phyloP scores from a whole-genome alignment of 345 rosid genomes.

The Theobroma cacao region DNA sequence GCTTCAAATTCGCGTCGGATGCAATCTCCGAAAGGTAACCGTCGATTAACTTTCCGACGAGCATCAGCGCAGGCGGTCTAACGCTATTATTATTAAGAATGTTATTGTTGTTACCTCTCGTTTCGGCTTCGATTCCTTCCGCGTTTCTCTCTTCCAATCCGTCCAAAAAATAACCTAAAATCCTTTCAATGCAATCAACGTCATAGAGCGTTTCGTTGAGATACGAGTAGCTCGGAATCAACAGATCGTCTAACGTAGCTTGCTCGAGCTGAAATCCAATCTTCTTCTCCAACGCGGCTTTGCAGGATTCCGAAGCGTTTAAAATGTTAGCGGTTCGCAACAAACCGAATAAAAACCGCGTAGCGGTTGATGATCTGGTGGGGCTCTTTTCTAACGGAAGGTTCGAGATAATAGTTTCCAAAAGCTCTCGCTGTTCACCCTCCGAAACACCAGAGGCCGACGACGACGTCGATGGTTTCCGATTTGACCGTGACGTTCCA shows the following conservation, averaged over 20 bases:
- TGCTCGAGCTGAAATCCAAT: conserved; percentile 79
- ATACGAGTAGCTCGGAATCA: conserved; percentile 94
- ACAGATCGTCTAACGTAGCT: conserved; percentile 83
- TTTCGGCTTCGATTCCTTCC: conserved; percentile 32
- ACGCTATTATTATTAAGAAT: conserved; percentile 5
- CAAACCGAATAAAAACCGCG: conserved; percentile 69
- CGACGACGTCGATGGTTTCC: conserved; percentile 59
- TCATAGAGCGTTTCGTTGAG: conserved; percentile 90
- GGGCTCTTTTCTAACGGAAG: conserved; percentile 63
- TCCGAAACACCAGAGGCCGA: conserved; percentile 46
- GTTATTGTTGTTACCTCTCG: neutral
- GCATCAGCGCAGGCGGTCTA: conserved; percentile 58
- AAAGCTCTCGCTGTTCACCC: conserved; percentile 70
- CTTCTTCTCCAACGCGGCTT: conserved; percentile 65
- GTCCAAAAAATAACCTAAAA: conserved; percentile 68
- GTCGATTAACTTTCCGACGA: conserved; percentile 87
- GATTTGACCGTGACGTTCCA: conserved; percentile 62
- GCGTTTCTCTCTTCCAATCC: conserved; percentile 34
- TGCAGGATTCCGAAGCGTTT: conserved; percentile 67
- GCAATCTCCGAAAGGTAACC: conserved; percentile 92
- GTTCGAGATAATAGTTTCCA: conserved; percentile 60
- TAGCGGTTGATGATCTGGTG: conserved; percentile 49
- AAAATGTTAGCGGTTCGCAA: conserved; percentile 79
- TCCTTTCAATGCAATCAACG: conserved; percentile 90
- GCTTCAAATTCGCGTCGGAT: conserved; percentile 84